These are phyloP conservation scores for Carex sylvatica DNA, from an alignment of 202 grass and related monocot genomes.

Conservation along the genomic window DNA sequence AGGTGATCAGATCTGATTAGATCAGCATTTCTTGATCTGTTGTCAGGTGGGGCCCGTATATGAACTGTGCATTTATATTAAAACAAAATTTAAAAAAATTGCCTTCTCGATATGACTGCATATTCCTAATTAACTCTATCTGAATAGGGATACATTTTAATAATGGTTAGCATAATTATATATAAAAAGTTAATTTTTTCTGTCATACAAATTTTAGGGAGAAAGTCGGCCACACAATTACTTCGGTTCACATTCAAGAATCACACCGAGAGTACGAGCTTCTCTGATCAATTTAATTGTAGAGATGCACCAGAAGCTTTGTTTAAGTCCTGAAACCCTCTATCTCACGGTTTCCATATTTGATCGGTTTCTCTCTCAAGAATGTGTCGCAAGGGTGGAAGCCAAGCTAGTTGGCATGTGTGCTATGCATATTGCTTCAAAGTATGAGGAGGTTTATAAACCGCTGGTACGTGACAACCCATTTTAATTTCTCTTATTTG, in stretches of 20 bases:
- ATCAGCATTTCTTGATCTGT: background rate
- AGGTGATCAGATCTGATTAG: background rate
- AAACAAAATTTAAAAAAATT: background rate
- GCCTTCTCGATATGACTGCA: no score
- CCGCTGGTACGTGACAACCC: conserved; percentile 55
- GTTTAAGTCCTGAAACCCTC: conserved; percentile 67
- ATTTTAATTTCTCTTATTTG: background rate
- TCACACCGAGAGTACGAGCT: conserved; percentile 70
- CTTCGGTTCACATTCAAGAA: conserved; percentile 53
- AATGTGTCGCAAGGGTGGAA: conserved; percentile 48
- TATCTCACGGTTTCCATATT: conserved; percentile 64
- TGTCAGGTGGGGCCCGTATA: background rate
- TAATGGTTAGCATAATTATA: background rate
- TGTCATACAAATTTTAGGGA: conserved; percentile 28
- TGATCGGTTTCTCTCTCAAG: conserved; percentile 60
- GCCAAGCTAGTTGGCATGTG: conserved; percentile 73
- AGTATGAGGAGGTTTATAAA: conserved; percentile 77
- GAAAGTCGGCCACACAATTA: conserved; percentile 44
- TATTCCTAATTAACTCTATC: background rate
- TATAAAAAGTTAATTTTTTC: background rate
- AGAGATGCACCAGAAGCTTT: conserved; percentile 78
- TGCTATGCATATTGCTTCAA: conserved; percentile 73
- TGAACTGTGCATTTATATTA: background rate
- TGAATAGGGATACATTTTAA: background rate
- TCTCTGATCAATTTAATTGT: conserved; percentile 71